Percentiles rank a stretch among this genome's conserved stretches.
phyloP scores from a whole-genome alignment of 75 land plant genomes.

The Pinus tabuliformis region DNA sequence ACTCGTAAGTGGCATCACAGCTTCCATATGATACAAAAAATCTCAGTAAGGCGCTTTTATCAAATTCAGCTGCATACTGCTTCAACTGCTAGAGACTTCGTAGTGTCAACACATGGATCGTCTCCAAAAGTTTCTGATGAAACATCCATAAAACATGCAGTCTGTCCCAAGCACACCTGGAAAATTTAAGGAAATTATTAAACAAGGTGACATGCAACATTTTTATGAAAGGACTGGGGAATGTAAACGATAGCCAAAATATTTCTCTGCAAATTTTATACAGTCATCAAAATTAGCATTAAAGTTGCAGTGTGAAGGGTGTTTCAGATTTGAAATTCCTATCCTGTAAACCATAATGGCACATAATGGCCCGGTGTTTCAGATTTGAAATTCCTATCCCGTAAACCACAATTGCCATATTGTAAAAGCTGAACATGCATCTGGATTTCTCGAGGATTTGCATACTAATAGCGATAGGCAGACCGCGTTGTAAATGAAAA shows the following conservation, averaged over 20 bases:
- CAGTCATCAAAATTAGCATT: no score
- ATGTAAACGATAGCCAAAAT: neutral
- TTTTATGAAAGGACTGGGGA: neutral
- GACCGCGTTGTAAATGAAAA: neutral
- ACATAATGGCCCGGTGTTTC: no score
- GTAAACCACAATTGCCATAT: neutral
- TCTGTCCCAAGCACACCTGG: slow-evolving; percentile 61
- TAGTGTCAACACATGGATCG: slow-evolving; percentile 62
- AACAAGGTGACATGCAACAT: neutral
- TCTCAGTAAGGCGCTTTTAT: neutral
- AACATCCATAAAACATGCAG: slow-evolving; percentile 44
- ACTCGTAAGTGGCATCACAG: no score
- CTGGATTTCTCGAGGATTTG: neutral
- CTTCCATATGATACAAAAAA: no score
- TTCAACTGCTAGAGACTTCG: slow-evolving; percentile 73
- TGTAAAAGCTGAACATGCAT: neutral
- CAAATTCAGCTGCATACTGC: slow-evolving; percentile 37
- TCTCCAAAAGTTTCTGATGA: slow-evolving; percentile 46
- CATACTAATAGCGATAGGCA: neutral
- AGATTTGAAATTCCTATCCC: no score
- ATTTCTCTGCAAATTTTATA: no score
- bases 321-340: no score
- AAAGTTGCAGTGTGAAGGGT: no score
- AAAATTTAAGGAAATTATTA: slow-evolving; percentile 24
- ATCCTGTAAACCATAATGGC: no score